phyloP scores from a whole-genome alignment of 2,329 filamentous ascomycete genomes.

The Daldinia eschscholtzii region DNA sequence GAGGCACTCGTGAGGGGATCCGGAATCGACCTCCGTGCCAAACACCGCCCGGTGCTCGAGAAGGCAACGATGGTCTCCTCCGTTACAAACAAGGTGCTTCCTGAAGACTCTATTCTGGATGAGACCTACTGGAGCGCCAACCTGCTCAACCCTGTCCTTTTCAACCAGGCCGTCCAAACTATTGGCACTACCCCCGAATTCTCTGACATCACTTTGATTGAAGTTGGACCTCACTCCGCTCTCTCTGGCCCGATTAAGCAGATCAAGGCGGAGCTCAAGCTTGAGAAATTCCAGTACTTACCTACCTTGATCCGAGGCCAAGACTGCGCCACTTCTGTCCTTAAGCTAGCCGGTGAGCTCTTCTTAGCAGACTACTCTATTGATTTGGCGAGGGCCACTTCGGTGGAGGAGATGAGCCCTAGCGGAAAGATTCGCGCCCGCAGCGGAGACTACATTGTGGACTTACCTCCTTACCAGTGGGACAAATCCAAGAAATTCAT shows the following conservation, averaged over 20 bases:
- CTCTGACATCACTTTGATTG: slow-evolving; percentile 44
- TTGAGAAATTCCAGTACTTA: slow-evolving; percentile 30
- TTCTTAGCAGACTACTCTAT: slow-evolving; percentile 45
- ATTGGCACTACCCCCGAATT: slow-evolving; percentile 52
- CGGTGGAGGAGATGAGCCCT: slow-evolving; percentile 15
- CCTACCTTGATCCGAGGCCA: slow-evolving; percentile 42
- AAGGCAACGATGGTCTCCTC: slow-evolving; percentile 26
- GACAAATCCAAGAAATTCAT: slow-evolving; percentile 45
- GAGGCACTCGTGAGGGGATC: slow-evolving; percentile 18
- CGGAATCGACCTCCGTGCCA: slow-evolving; percentile 9
- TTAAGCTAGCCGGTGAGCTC: slow-evolving; percentile 46
- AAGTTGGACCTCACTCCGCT: slow-evolving; percentile 53
- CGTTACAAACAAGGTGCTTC: slow-evolving; percentile 24
- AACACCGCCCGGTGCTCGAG: slow-evolving; percentile 6
- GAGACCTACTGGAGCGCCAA: slow-evolving; percentile 48
- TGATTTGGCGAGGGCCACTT: slow-evolving; percentile 45
- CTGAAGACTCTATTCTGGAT: slow-evolving; percentile 27
- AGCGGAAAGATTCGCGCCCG: slow-evolving; percentile 35
- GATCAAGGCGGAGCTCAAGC: slow-evolving; percentile 45
- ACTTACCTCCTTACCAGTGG: slow-evolving; percentile 52
- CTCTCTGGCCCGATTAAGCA: slow-evolving; percentile 54
- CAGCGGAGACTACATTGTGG: slow-evolving; percentile 42
- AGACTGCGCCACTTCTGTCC: slow-evolving; percentile 42
- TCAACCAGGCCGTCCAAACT: slow-evolving; percentile 55
- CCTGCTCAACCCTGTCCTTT: slow-evolving; percentile 45